Evolutionary conservation across 164 flowering plant genomes (phyloP).

Genomic region (Saururus chinensis): DNA sequence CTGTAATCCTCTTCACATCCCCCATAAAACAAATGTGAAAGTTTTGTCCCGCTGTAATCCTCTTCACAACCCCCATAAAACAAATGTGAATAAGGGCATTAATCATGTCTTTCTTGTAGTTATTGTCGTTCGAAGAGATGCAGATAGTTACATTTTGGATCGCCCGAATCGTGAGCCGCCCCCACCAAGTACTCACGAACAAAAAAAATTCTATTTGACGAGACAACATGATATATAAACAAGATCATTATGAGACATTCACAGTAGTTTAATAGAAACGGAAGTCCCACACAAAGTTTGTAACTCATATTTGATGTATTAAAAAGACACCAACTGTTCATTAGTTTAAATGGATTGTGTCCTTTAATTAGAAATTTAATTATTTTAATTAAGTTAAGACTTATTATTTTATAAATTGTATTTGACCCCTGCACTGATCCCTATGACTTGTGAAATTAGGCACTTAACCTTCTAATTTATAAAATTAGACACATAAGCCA

Average conservation of each 20-base stretch:
- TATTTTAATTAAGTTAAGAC: too few species aligned
- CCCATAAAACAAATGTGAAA: neutral
- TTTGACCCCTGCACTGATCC: too few species aligned
- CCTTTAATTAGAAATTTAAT: too few species aligned
- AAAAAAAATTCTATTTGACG: conserved; percentile 12
- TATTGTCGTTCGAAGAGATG: conserved; percentile 46
- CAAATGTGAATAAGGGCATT: neutral
- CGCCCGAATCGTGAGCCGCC: conserved; percentile 42
- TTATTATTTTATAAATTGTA: too few species aligned
- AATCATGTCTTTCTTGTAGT: conserved; percentile 3
- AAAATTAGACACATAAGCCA: too few species aligned
- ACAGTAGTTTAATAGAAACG: too few species aligned
- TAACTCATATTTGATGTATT: conserved; percentile 14
- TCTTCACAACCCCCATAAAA: neutral
- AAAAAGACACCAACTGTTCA: neutral
- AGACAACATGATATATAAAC: conserved; percentile 9
- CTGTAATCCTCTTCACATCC: neutral
- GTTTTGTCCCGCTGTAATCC: neutral
- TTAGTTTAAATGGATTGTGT: too few species aligned
- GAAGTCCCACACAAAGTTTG: conserved; percentile 4
- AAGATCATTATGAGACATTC: conserved; percentile 4
- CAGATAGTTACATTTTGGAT: conserved; percentile 51
- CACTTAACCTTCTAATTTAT: too few species aligned
- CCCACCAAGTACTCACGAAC: conserved; percentile 45
- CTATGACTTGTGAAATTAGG: too few species aligned